Evolutionary conservation across 2,329 filamentous ascomycete species (phyloP).

Genomic region (Epichloe gansuensis): DNA sequence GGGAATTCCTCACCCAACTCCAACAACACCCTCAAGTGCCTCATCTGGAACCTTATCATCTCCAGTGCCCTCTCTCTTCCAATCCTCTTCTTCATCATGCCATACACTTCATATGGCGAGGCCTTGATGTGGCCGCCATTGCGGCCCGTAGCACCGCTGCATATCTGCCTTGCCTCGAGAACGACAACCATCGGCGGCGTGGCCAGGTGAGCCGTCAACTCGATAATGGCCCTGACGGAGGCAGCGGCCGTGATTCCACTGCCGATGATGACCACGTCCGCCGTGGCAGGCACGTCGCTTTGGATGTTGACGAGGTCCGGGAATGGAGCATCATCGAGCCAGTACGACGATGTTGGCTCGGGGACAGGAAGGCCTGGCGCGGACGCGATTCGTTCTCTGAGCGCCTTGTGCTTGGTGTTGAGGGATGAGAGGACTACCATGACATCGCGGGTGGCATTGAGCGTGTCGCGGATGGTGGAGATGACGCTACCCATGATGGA

Average conservation of each 20-base stretch:
- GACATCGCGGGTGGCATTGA: conserved; percentile 13
- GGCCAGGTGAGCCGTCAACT: conserved; percentile 10
- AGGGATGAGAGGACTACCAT: conserved; percentile 16
- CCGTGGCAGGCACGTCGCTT: conserved; percentile 21
- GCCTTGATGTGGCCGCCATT: conserved; percentile 41
- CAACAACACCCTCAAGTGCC: conserved; percentile 27
- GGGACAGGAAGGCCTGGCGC: conserved; percentile 29
- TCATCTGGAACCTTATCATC: conserved; percentile 31
- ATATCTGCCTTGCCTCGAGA: conserved; percentile 37
- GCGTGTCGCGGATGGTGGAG: conserved; percentile 15
- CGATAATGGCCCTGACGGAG: conserved; percentile 16
- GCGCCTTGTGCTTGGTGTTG: conserved; percentile 14
- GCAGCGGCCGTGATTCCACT: conserved; percentile 40
- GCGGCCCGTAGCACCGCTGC: conserved; percentile 40
- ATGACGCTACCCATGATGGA: conserved; percentile 21
- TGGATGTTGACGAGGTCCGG: conserved; percentile 26
- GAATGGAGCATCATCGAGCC: conserved; percentile 31
- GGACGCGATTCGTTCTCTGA: conserved; percentile 19
- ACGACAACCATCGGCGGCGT: conserved; percentile 24
- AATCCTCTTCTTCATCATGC: conserved; percentile 17
- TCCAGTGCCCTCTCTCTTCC: conserved; percentile 25
- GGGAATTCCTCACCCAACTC: conserved; percentile 25
- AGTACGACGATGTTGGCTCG: conserved; percentile 32
- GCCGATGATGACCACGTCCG: conserved; percentile 40
- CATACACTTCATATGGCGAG: conserved; percentile 30